Percentiles rank a stretch among this genome's conserved stretches.
phyloP scores from a whole-genome alignment of 345 rosid genomes.

The Hirschfeldia incana region DNA sequence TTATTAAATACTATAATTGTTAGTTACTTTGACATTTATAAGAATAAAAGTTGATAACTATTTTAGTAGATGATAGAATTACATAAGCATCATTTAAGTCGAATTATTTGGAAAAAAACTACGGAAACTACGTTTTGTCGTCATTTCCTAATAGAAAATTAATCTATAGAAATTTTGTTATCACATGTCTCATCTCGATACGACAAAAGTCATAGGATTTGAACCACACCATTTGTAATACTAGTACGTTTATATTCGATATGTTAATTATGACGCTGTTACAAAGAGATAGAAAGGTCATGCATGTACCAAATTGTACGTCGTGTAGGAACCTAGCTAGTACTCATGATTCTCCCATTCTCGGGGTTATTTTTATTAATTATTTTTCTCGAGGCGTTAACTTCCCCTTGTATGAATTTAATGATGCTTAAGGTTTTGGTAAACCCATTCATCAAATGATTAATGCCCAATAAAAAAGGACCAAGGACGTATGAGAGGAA shows the following conservation, averaged over 20 bases:
- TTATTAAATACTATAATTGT: neutral
- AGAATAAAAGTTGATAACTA: neutral
- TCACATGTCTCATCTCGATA: constrained; percentile 28
- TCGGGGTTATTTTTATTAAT: neutral
- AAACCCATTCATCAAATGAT: constrained; percentile 34
- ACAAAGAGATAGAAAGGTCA: constrained; percentile 4
- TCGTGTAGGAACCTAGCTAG: constrained; percentile 25
- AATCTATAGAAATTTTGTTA: neutral
- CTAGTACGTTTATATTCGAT: constrained; percentile 13
- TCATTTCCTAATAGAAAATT: neutral
- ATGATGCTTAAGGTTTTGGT: constrained; percentile 19
- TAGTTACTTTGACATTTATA: neutral
- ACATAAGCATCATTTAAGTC: neutral
- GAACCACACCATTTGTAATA: neutral
- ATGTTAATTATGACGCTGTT: constrained; percentile 16
- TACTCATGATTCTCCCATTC: constrained; percentile 21
- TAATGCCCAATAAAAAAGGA: neutral
- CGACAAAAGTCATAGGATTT: constrained; percentile 17
- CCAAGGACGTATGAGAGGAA: constrained; percentile 33
- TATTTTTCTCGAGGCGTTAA: constrained; percentile 9
- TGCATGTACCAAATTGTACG: constrained; percentile 38
- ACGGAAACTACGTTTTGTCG: neutral
- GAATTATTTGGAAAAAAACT: neutral
- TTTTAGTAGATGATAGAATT: neutral
- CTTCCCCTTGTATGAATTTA: constrained; percentile 1